Evolutionary conservation across 495 filamentous ascomycete genomes (phyloP).

Genomic region (Talaromyces nanjingensis): DNA sequence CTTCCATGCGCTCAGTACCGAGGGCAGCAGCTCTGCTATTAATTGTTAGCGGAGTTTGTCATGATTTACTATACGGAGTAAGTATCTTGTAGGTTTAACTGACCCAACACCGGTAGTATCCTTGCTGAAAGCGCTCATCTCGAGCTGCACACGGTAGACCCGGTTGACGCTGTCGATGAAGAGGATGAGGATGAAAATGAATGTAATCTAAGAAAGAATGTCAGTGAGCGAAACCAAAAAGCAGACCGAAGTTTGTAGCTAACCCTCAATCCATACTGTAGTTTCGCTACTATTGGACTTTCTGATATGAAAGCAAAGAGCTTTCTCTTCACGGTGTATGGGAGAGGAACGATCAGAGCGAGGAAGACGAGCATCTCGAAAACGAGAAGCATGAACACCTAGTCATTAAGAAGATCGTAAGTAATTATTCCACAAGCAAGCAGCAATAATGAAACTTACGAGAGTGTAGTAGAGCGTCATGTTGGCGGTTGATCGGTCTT

Average conservation of each 20-base stretch:
- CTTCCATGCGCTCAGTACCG: conserved; percentile 90
- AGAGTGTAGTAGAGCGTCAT: conserved; percentile 99
- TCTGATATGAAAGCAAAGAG: conserved; percentile 92
- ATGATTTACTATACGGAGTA: neutral
- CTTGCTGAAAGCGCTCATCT: conserved; percentile 58
- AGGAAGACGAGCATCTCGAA: conserved; percentile 92
- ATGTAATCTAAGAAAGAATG: conserved; percentile 67
- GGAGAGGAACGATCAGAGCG: conserved; percentile 84
- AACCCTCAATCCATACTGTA: conserved; percentile 77
- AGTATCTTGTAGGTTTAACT: conserved; percentile 14
- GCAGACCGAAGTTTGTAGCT: conserved; percentile 1
- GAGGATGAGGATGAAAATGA: conserved; percentile 95
- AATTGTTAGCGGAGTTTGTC: conserved; percentile 18
- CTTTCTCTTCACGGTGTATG: conserved; percentile 77
- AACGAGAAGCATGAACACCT: conserved; percentile 93
- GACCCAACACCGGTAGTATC: conserved; percentile 39
- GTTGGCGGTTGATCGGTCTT: conserved; percentile 28
- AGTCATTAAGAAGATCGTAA: conserved; percentile 5
- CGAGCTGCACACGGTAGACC: conserved; percentile 91
- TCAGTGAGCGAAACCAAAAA: neutral
- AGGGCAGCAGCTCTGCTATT: conserved; percentile 57
- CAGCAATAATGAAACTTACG: conserved; percentile 49
- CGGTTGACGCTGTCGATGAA: conserved; percentile 99
- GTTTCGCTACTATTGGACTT: conserved; percentile 70
- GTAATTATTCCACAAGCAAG: conserved; percentile 6